Base-by-base conservation (phyloP, 2,329 filamentous ascomycete species). In the Colletotrichum simmondsii region DNA sequence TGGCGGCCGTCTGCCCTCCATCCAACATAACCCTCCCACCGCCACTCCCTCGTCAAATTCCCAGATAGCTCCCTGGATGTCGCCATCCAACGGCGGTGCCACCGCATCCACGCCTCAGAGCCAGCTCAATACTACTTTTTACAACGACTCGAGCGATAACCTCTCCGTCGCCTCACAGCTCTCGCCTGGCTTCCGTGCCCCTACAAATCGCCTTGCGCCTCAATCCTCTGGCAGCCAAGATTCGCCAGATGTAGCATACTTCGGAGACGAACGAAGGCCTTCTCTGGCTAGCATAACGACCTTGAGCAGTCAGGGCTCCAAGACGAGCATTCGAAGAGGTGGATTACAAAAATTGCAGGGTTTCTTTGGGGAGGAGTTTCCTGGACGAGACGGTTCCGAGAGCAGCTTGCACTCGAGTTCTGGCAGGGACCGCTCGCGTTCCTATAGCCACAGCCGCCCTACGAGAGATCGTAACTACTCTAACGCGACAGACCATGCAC, bases 311-410 rank as follows among this genome's bases (percentile, higher is more conserved):
- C 90, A 94, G 76, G 94, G 94, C 42, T 97, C 96, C 54, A 92
- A 92, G 83, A 89, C 89, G 71, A 94, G 92, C 81, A 86, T 91
- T 74, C 92, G 91, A 73, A 88, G 93, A 72, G 91, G 92, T 77
- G 91, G 93, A 64, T 89, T 93, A 70, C 95, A 95, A 83, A 97
- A 96, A 83, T 87, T 98, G 75, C 94, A 97, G 80, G 94, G 93
- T 54, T 96, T 98, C 81, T 97, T 98, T 83, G 95, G 96, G 59
- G 96, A 98, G 78, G 95, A 98, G 79, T 95, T 94, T 81, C 91
- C 91, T 72, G 90, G 89, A 49, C 87, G 89, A 76, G 93, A 95
- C 80, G 92, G 92, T 75, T 95, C 93, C 65, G 94, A 97, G 71
- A 89, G 90, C 77, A 92, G 90, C 83, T 82, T 94, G 77, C 84